These are phyloP conservation scores for Mucor irregularis DNA, from an alignment of 371 early-diverging fungal genomes.

Conservation along the genomic window DNA sequence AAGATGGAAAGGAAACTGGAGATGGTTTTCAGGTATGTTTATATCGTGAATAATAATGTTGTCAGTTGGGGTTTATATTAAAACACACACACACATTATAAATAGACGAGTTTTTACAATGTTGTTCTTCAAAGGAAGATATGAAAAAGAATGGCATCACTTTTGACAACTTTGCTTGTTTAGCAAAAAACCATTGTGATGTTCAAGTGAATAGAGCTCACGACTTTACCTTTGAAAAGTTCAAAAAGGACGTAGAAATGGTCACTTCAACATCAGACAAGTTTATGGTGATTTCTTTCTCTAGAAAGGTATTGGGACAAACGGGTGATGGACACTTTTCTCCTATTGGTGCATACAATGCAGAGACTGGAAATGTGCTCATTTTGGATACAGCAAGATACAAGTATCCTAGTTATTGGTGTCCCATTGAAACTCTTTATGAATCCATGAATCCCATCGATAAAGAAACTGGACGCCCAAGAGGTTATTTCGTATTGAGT, in stretches of 20 bases:
- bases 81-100: not conserved
- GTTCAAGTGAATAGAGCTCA: slow-evolving; percentile 73
- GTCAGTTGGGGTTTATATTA: no score
- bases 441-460: slow-evolving; percentile 83
- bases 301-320: slow-evolving; percentile 77
- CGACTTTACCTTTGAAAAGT: slow-evolving; percentile 71
- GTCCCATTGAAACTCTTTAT: slow-evolving; percentile 68
- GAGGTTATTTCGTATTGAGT: slow-evolving; percentile 86
- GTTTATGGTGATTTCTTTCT: slow-evolving; percentile 89
- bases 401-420: slow-evolving; percentile 87
- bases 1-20: slow-evolving; percentile 92
- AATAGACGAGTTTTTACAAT: slow-evolving; percentile 83
- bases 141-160: slow-evolving; percentile 86
- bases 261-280: slow-evolving; percentile 69
- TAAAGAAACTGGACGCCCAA: slow-evolving; percentile 72
- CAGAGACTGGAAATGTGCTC: slow-evolving; percentile 65
- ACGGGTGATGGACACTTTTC: slow-evolving; percentile 92
- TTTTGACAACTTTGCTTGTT: slow-evolving; percentile 85
- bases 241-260: slow-evolving; percentile 68
- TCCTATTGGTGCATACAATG: slow-evolving; percentile 72
- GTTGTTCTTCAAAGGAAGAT: slow-evolving; percentile 76
- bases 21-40: slow-evolving; percentile 66
- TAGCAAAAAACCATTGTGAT: slow-evolving; percentile 85
- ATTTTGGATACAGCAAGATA: slow-evolving; percentile 80
- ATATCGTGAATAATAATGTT: not conserved